phyloP scores from a whole-genome alignment of 768 basidiomycete genomes.

The Agrocybe praecox region DNA sequence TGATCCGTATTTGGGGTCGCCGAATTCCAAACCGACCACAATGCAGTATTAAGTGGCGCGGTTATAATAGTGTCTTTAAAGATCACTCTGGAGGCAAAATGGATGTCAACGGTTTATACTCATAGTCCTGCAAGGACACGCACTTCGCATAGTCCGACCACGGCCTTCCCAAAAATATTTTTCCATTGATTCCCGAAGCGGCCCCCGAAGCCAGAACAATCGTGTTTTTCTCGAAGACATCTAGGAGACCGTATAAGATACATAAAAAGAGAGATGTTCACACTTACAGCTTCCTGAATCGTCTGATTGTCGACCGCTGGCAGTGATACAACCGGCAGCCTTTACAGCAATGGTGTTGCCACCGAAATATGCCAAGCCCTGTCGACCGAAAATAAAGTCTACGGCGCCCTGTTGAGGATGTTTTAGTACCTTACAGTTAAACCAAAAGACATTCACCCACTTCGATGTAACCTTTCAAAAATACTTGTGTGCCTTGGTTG shows the following conservation, averaged over 20 bases:
- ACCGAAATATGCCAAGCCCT: constrained; percentile 46
- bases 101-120: background rate
- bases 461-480: constrained; percentile 48
- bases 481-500: constrained; percentile 50
- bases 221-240: constrained; percentile 46
- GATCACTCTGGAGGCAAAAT: constrained; percentile 37
- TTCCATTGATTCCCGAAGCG: constrained; percentile 32
- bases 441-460: constrained; percentile 19
- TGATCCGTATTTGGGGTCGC: constrained; percentile 40
- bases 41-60: constrained; percentile 37
- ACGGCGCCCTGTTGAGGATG: constrained; percentile 37
- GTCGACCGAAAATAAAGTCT: constrained; percentile 54
- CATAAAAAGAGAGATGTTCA: background rate
- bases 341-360: constrained; percentile 49
- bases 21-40: constrained; percentile 50
- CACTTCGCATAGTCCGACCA: constrained; percentile 52
- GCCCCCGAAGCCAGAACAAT: constrained; percentile 43
- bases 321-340: constrained; percentile 48
- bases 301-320: constrained; percentile 47
- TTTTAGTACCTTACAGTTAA: background rate
- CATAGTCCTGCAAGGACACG: background rate
- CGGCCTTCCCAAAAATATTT: constrained; percentile 48
- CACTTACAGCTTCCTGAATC: constrained; percentile 47
- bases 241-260: constrained; percentile 13
- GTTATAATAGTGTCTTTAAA: constrained; percentile 47